These are phyloP conservation scores for Diophrys appendiculata DNA, from an alignment of 73 alveolate species.

Conservation along the genomic window DNA sequence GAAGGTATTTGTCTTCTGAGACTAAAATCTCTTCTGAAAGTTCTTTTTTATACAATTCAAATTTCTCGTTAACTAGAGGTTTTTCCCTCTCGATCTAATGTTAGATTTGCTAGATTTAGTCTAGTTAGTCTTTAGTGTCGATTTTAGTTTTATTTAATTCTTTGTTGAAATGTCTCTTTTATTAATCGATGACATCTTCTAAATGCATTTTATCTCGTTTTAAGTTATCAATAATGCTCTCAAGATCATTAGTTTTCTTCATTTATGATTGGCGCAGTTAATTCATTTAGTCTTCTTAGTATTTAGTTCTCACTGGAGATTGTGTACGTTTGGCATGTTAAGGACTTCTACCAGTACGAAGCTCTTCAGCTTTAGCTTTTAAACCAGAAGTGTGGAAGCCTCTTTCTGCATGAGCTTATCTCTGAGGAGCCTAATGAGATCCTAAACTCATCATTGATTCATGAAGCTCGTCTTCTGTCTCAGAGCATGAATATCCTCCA, in stretches of 20 bases:
- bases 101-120: constrained; percentile 28
- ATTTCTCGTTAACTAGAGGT: constrained; percentile 48
- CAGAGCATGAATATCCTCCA: constrained; percentile 63
- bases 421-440: constrained; percentile 4
- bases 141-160: constrained; percentile 10
- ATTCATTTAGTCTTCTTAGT: no score
- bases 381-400: neutral
- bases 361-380: neutral
- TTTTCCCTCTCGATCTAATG: constrained; percentile 22
- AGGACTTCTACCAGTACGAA: constrained; percentile 4
- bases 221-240: constrained; percentile 51
- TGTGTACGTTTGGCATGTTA: no score
- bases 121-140: constrained; percentile 40
- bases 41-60: constrained; percentile 49
- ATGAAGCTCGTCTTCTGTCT: constrained; percentile 39
- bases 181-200: constrained; percentile 18
- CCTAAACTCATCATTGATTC: constrained; percentile 17
- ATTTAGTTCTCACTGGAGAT: no score
- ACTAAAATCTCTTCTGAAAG: constrained; percentile 6
- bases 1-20: constrained; percentile 54
- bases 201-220: constrained; percentile 53
- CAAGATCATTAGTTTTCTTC: constrained; percentile 47
- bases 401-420: neutral
- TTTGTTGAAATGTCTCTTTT: constrained; percentile 43
- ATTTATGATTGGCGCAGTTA: constrained; percentile 4